Conservation (phyloP, 2,329 filamentous ascomycete genomes). For the Neonectria sp. region DNA sequence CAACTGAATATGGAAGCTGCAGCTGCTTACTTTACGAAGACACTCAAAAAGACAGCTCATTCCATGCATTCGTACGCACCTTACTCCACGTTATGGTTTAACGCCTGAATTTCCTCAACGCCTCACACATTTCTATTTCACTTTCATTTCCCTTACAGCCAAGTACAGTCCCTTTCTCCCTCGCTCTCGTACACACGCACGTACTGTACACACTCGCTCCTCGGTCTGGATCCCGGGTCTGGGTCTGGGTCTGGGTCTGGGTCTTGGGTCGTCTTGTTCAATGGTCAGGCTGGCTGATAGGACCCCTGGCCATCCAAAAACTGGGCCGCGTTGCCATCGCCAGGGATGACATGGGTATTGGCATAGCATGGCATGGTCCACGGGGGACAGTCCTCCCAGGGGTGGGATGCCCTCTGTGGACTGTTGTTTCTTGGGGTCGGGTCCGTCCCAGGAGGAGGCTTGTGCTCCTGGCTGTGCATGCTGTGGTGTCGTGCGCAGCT, state of each 20-base stretch:
- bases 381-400: constrained; percentile 30
- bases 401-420: constrained; percentile 24
- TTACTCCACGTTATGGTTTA: neutral
- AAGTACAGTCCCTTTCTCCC: neutral
- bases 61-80: neutral
- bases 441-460: constrained; percentile 37
- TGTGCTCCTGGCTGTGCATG: constrained; percentile 27
- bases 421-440: constrained; percentile 33
- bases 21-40: too few species aligned
- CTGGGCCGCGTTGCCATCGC: constrained; percentile 36
- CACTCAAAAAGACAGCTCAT: neutral
- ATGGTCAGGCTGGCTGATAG: constrained; percentile 25
- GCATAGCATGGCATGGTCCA: constrained; percentile 31
- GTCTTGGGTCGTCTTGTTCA: constrained; percentile 19
- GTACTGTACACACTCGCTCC: constrained; percentile 14
- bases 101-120: neutral
- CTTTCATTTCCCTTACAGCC: neutral
- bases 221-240: constrained; percentile 21
- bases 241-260: constrained; percentile 9
- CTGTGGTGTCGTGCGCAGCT: constrained; percentile 21
- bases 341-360: constrained; percentile 37
- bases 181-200: neutral
- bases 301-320: constrained; percentile 38
- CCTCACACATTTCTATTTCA: neutral
- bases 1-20: neutral